Evolutionary conservation across 129 eudicot species (phyloP), one percentile per base, ranked within the genome.

Genomic region (Deinandra increscens): DNA sequence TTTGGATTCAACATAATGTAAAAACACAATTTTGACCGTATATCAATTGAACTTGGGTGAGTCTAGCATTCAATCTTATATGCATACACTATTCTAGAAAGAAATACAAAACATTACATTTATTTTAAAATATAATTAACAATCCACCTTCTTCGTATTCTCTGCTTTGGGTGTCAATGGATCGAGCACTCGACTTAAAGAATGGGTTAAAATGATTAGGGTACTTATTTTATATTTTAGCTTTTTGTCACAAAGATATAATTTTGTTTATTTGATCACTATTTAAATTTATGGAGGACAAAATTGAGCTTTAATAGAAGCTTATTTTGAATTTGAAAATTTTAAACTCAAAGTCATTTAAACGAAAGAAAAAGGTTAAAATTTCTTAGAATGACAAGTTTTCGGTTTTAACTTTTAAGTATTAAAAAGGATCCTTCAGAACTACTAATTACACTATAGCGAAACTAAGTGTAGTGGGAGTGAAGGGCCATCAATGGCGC

Each of bases 111-210:
- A 10, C 12, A 54, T 22, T 54, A 54, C 6, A 53, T 37, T 17
- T 37, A 62, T 15, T 6, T 11, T n/a, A 53, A 18, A 53, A 26
- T 13, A 36, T 1, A 36, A 9, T 54, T 22, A 22, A 54, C 11
- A 69, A 51, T 51, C 37, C 60, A 53, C 20, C 74, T 53, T 54
- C 55, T 69, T 53, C 42, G 12, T 36, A 53, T 69, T 69, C 64
- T 53, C 26, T 38, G 64, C 46, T 46, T 46, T 31, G 41, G 37
- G 74, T 69, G 51, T 69, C 39, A 53, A 69, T 69, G 73, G 50
- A 53, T 37, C 64, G 13, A 38, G 63, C 64, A 37, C 74, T 18
- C 50, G 22, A 51, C 37, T 9, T 15, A 69, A 69, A 54, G 64
- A 37, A 53, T 51, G 74, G 51, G 37, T 39, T 53, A 41, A 39